These are phyloP conservation scores for Capsella rubella DNA, from an alignment of 441 rosid species.

Conservation along the genomic window DNA sequence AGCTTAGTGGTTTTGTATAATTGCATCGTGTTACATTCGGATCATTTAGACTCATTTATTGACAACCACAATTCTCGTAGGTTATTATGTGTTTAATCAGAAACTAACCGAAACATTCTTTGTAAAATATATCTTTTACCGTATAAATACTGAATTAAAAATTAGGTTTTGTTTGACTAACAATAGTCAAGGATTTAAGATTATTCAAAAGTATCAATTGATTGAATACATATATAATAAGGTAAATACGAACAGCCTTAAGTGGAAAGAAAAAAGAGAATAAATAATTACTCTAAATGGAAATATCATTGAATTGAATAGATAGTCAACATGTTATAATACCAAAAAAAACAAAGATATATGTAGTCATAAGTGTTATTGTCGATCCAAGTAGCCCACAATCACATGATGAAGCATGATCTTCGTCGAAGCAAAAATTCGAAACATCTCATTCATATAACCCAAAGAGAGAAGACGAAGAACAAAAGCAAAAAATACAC, in stretches of 20 bases:
- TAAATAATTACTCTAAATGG: not conserved
- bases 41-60: not conserved
- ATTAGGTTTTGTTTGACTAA: conserved; percentile 15
- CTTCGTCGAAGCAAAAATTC: conserved; percentile 2
- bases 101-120: not conserved
- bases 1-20: not conserved
- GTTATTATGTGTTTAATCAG: not conserved
- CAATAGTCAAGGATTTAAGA: conserved; percentile 7
- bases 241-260: not conserved
- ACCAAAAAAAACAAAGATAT: not conserved
- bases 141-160: not conserved
- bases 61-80: not conserved
- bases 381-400: not conserved
- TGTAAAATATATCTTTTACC: not conserved
- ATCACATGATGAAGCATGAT: conserved; percentile 3
- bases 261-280: not conserved
- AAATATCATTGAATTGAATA: not conserved
- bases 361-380: not conserved
- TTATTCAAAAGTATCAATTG: not conserved
- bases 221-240: not conserved
- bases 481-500: conserved; percentile 29
- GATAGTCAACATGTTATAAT: not conserved
- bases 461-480: not conserved
- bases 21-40: not conserved
- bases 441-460: conserved; percentile 7